phyloP scores from a whole-genome alignment of 2,329 filamentous ascomycete species.

The Fusarium brachygibbosum region DNA sequence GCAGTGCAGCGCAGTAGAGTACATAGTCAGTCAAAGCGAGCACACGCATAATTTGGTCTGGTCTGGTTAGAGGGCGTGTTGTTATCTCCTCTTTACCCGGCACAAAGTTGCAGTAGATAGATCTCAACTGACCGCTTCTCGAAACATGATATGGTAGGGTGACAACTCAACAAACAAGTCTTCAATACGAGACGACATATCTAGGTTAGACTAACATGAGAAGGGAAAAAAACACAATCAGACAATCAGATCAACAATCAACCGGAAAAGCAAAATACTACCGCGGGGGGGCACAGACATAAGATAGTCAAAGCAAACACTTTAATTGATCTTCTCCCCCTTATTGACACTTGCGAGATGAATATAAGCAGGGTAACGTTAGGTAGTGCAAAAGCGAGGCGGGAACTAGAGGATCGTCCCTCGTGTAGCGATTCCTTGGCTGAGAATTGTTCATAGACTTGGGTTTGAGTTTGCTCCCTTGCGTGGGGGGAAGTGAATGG shows the following conservation, averaged over 20 bases:
- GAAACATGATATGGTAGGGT: slow-evolving; percentile 26
- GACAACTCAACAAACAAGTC: slow-evolving; percentile 36
- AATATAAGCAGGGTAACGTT: neutral
- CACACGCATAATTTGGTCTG: slow-evolving; percentile 11
- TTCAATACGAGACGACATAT: slow-evolving; percentile 10
- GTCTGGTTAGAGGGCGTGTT: slow-evolving; percentile 31
- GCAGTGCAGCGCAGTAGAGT: neutral
- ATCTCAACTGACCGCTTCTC: slow-evolving; percentile 36
- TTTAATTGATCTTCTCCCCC: slow-evolving; percentile 14
- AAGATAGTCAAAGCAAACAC: slow-evolving; percentile 21
- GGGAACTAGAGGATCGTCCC: slow-evolving; percentile 36
- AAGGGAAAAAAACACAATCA: neutral
- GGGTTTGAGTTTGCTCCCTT: slow-evolving; percentile 3
- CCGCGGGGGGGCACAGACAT: slow-evolving; percentile 11
- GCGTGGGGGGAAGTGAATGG: slow-evolving; percentile 29
- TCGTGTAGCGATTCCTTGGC: slow-evolving; percentile 37
- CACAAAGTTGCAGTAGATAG: slow-evolving; percentile 7
- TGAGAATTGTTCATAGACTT: slow-evolving; percentile 11
- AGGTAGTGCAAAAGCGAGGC: slow-evolving; percentile 6
- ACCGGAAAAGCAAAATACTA: neutral
- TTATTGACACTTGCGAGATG: slow-evolving; percentile 4
- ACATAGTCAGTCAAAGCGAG: slow-evolving; percentile 7
- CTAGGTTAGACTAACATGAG: neutral
- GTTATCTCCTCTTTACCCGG: slow-evolving; percentile 27
- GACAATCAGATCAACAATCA: slow-evolving; percentile 8